Evolutionary conservation across 176 grass and related monocot species (phyloP).

Genomic region (Saccharum spontaneum): DNA sequence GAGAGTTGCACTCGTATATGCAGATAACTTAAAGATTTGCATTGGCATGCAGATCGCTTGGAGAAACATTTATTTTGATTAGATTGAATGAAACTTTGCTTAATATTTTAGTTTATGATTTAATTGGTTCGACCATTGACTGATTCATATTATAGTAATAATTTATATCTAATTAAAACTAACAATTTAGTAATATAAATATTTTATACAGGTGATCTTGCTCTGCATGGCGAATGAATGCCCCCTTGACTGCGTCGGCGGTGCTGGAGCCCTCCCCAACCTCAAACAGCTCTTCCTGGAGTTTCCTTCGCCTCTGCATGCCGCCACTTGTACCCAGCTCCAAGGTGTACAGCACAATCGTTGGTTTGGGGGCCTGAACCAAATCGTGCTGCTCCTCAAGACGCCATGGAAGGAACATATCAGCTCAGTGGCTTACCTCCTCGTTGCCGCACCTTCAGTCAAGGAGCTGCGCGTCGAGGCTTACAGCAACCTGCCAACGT

Average conservation of each 20-base stretch:
- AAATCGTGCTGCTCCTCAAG: background rate
- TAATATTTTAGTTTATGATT: too few relatives aligned
- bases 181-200: too few relatives aligned
- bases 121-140: too few relatives aligned
- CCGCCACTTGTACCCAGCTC: background rate
- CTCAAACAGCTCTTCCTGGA: background rate
- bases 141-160: too few relatives aligned
- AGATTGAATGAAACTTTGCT: too few relatives aligned
- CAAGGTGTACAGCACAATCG: background rate
- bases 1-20: too few relatives aligned
- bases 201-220: too few relatives aligned
- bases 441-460: background rate
- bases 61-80: too few relatives aligned
- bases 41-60: too few relatives aligned
- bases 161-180: too few relatives aligned
- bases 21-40: too few relatives aligned
- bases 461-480: background rate
- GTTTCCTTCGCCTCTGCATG: background rate
- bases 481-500: background rate
- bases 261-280: background rate
- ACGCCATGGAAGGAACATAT: background rate
- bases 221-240: background rate
- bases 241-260: background rate
- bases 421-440: background rate
- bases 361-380: background rate